These are phyloP conservation scores for Byssothecium circinans DNA, from an alignment of 2,329 filamentous ascomycete genomes.

Conservation along the genomic window DNA sequence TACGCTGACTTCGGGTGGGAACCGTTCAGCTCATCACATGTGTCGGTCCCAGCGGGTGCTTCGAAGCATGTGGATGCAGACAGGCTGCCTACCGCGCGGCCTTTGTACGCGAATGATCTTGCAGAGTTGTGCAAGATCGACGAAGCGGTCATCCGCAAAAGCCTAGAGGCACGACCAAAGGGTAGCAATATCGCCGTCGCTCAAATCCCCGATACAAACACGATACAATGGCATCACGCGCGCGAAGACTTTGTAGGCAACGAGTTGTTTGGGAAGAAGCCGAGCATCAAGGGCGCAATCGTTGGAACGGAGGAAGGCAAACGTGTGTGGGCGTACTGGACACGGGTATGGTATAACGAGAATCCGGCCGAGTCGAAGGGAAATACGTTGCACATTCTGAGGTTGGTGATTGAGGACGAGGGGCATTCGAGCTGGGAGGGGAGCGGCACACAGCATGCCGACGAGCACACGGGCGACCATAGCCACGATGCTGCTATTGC, in stretches of 20 bases:
- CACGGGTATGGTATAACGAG: constrained; percentile 63
- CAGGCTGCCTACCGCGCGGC: constrained; percentile 30
- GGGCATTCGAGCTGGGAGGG: constrained; percentile 22
- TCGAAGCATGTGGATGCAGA: constrained; percentile 11
- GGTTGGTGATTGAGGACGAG: constrained; percentile 67
- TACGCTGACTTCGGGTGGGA: constrained; percentile 80
- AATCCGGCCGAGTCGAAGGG: constrained; percentile 56
- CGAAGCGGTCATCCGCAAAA: constrained; percentile 61
- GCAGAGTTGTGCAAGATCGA: constrained; percentile 64
- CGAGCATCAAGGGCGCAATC: constrained; percentile 70
- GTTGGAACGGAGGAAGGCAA: constrained; percentile 54
- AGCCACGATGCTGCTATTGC: constrained; percentile 52
- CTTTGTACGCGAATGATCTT: constrained; percentile 64
- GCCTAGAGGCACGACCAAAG: constrained; percentile 49
- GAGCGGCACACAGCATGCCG: constrained; percentile 22
- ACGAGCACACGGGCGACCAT: constrained; percentile 14
- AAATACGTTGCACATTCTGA: constrained; percentile 70
- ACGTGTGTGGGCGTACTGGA: constrained; percentile 76
- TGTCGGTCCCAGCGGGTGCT: constrained; percentile 59
- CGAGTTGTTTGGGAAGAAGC: constrained; percentile 60
- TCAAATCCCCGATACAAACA: constrained; percentile 67
- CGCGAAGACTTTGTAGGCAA: constrained; percentile 77
- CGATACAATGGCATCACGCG: constrained; percentile 75
- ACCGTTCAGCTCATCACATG: constrained; percentile 71
- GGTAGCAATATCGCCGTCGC: constrained; percentile 60